phyloP scores from a whole-genome alignment of 352 stramenopile genomes.

The Globisporangium solare region DNA sequence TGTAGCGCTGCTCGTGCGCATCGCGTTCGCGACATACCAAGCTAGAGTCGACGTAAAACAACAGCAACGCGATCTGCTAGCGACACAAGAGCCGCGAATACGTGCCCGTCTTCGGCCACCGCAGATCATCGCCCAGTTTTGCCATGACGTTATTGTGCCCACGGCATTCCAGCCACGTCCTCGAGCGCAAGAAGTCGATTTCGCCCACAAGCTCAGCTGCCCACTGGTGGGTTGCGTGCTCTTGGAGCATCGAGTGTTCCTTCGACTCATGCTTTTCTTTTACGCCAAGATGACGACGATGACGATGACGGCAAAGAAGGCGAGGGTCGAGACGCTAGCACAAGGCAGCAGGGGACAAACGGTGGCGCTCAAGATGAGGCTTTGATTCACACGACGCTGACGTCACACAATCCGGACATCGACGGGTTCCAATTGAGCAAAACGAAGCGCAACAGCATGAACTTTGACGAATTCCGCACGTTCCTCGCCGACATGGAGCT shows the following conservation, averaged over 20 bases:
- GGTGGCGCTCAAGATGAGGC: not conserved
- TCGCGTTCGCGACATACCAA: slow-evolving; percentile 2
- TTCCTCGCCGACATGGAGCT: slow-evolving; percentile 34
- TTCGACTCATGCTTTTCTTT: slow-evolving; percentile 47
- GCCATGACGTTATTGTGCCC: slow-evolving; percentile 27
- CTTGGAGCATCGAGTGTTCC: slow-evolving; percentile 52
- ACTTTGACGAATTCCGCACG: slow-evolving; percentile 37
- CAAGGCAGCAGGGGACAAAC: not conserved
- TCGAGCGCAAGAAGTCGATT: slow-evolving; percentile 23
- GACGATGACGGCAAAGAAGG: slow-evolving; percentile 8
- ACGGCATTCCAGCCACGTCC: slow-evolving; percentile 12
- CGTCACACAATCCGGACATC: slow-evolving; percentile 1
- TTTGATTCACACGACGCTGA: not conserved
- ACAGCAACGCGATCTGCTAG: not conserved
- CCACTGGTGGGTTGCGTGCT: slow-evolving; percentile 37
- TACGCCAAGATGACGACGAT: slow-evolving; percentile 40
- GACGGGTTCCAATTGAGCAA: slow-evolving; percentile 40
- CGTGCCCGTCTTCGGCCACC: slow-evolving; percentile 10
- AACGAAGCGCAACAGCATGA: slow-evolving; percentile 54
- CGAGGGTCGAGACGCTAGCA: not conserved
- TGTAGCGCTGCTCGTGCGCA: slow-evolving; percentile 12
- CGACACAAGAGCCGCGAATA: not conserved
- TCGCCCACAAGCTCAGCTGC: slow-evolving; percentile 35
- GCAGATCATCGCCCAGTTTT: slow-evolving; percentile 39
- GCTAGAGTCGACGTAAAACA: not conserved